Evolutionary conservation across 352 stramenopile genomes (phyloP), one percentile per base, ranked within the genome.

Genomic region (Saprolegnia diclina): DNA sequence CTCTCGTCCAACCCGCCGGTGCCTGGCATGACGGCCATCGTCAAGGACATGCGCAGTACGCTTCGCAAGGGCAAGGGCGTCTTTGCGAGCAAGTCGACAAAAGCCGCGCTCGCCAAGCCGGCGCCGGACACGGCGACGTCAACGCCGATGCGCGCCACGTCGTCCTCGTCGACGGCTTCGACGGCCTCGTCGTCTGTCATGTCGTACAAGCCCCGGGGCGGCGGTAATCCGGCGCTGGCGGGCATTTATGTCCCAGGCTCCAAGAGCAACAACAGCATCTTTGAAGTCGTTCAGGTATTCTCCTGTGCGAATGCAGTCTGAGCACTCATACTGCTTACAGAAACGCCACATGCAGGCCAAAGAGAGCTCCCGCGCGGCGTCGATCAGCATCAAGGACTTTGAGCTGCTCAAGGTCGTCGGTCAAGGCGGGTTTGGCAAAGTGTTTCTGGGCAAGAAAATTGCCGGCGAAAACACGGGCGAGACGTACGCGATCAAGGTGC

Each of bases 401-500:
- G 95, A 99, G 64, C 83, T 99, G 69, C 85, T 99, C 63, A 97
- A 98, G 73, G 91, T 99, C 65, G 96, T 99, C 56, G 96, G 96
- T 4, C 97, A 99, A 76, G 96, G 96, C 68, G 96, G 74, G 69
- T 98, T 98, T 76, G 95, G 94, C 78, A 98, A 99, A 80, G 97
- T 99, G 19, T 99, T 99, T 75, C 77, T 99, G 32, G 97, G 97
- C 7, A 86, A 92, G 62, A 98, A 99, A 79, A 91, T 89, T 4
- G 98, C 79, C 11, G 66, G 78, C 11, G 87, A 81, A 11, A 82
- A 90, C 62, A 95, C 94, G 48, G 88, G 92, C 42, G 82, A 98
- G 72, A 98, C 97, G 74, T 99, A 98, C 76, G 97, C 97, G 3
- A 98, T 99, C 85, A 99, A 99, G 73, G 90, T 98, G 54, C 74